Conservation (phyloP, 1,139 yeast genomes). For the Suhomyces ambrosiae region DNA sequence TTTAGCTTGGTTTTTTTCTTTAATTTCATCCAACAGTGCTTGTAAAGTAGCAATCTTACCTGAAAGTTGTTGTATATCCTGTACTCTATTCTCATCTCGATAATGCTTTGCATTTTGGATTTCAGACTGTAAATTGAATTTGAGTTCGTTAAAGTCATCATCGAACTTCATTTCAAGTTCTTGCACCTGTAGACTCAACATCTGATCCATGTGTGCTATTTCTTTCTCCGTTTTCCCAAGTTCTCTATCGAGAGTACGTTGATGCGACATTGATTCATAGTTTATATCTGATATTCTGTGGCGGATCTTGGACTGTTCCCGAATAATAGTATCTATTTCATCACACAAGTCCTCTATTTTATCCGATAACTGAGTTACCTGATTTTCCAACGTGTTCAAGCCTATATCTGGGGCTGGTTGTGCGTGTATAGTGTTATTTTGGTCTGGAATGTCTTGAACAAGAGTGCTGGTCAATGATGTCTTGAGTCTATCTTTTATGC, state of each 20-base stretch:
- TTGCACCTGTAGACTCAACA: constrained; percentile 16
- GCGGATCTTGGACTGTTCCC: constrained; percentile 16
- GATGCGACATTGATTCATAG: constrained; percentile 9
- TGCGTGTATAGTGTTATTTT: neutral
- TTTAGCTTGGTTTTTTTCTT: constrained; percentile 15
- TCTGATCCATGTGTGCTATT: constrained; percentile 14
- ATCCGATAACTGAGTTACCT: constrained; percentile 6
- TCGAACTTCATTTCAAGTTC: constrained; percentile 22
- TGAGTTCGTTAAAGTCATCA: constrained; percentile 34
- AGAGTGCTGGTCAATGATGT: constrained; percentile 1
- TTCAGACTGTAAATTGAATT: constrained; percentile 36
- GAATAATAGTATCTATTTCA: constrained; percentile 15
- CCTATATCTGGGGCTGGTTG: neutral
- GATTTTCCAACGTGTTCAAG: constrained; percentile 7
- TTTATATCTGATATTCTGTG: constrained; percentile 12
- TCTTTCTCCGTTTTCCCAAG: constrained; percentile 13
- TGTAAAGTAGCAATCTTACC: constrained; percentile 15
- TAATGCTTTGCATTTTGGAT: constrained; percentile 28
- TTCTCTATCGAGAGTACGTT: constrained; percentile 15
- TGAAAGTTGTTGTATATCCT: constrained; percentile 22
- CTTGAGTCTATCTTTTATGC: constrained; percentile 11
- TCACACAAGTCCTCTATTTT: constrained; percentile 15
- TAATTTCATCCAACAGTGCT: constrained; percentile 16
- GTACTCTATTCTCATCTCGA: constrained; percentile 27
- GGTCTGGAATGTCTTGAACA: neutral